Evolutionary conservation across 495 filamentous ascomycete species (phyloP).

Genomic region (Neurospora terricola): DNA sequence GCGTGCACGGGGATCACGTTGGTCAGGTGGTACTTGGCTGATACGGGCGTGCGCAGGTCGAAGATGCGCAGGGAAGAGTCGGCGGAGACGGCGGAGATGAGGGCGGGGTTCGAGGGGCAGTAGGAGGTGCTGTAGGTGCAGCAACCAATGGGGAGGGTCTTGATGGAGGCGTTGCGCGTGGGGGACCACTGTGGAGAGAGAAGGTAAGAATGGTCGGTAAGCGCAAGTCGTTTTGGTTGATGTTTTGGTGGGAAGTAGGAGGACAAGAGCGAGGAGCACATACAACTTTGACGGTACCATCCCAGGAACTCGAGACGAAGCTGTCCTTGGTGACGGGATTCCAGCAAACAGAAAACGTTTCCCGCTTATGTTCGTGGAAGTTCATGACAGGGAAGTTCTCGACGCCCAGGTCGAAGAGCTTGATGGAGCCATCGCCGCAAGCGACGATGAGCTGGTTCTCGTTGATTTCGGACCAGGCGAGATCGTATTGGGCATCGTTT

Average conservation of each 20-base stretch:
- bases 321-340: conserved; percentile 82
- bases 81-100: conserved; percentile 72
- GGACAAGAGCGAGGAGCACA: conserved; percentile 5
- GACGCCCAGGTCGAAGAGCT: conserved; percentile 77
- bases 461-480: conserved; percentile 87
- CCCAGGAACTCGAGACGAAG: conserved; percentile 86
- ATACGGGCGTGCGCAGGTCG: conserved; percentile 75
- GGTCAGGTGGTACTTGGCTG: conserved; percentile 72
- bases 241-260: neutral
- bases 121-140: conserved; percentile 87
- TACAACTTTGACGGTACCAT: conserved; percentile 82
- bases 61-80: conserved; percentile 84
- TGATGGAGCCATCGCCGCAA: conserved; percentile 84
- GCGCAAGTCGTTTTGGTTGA: neutral
- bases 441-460: conserved; percentile 86
- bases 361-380: conserved; percentile 86
- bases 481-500: conserved; percentile 91
- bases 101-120: conserved; percentile 63
- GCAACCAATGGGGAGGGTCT: conserved; percentile 76
- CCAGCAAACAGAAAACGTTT: conserved; percentile 87
- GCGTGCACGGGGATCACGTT: conserved; percentile 68
- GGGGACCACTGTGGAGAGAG: conserved; percentile 57
- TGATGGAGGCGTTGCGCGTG: conserved; percentile 54
- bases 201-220: neutral
- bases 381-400: conserved; percentile 73